Evolutionary conservation across 345 rosid species (phyloP), one percentile per base, ranked within the genome.

Genomic region (Garcia nutans): DNA sequence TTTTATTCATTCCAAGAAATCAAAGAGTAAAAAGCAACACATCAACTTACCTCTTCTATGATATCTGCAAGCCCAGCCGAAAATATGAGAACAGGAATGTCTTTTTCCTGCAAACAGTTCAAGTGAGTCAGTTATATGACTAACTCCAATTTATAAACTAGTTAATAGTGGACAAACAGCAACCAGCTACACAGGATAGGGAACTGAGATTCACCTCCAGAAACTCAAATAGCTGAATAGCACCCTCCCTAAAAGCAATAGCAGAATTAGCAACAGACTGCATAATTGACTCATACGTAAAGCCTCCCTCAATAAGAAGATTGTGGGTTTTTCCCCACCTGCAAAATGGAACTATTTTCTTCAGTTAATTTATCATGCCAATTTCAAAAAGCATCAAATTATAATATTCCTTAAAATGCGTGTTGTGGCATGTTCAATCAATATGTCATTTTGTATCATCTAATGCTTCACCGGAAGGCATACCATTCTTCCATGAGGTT

Each of bases 11-110:
- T 19, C 56, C 15, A 23, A 8, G 33, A 59, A 55, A 67, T 50
- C 47, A 65, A 54, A 17, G 74, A 72, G 15, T 68, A 20, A 59
- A 64, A 64, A 61, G 42, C 17, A 13, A 45, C n/a, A 20, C 44
- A 47, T 20, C 13, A 68, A 76, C 82, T 73, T 75, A 92, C 98
- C 96, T 94, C 98, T 85, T 94, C 97, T 79, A 92, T 94, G 31
- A 94, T 89, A 86, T 94, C 97, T 71, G 96, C 98, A 76, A 94
- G 94, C 59, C 97, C 98, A n/a, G 96, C 96, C 77, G 98, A 92
- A 84, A 94, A 94, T 81, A 94, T 86, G 80, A 89, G 88, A 66
- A 94, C 81, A 0, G 98, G 97, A 69, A 94, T 79, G 67, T 87
- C 90, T 78, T 73, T 89, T 82, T 92, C 83, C 98, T 93, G 87